Percentiles rank a stretch among this genome's conserved stretches.
Conservation (phyloP, 257 asterid species). For the Striga asiatica region DNA sequence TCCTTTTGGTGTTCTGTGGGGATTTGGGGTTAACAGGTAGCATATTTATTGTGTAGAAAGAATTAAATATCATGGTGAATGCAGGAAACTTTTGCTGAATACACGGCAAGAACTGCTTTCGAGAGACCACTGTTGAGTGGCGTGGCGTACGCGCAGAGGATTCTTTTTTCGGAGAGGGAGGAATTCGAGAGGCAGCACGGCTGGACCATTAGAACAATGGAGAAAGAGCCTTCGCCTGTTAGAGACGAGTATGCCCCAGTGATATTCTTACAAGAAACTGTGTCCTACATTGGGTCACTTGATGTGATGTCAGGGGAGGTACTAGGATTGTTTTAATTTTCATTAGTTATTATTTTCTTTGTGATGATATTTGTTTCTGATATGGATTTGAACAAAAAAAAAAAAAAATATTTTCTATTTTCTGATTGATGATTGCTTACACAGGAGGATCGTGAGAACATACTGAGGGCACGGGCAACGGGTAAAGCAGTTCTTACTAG, state of each 20-base stretch:
- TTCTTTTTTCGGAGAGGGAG: slow-evolving; percentile 51
- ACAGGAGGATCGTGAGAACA: slow-evolving; percentile 94
- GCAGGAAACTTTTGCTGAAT: slow-evolving; percentile 83
- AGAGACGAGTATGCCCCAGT: slow-evolving; percentile 90
- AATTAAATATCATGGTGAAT: slow-evolving; percentile 9
- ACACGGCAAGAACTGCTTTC: slow-evolving; percentile 79
- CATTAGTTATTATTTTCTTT: not conserved
- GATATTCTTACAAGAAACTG: slow-evolving; percentile 80
- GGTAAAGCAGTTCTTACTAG: slow-evolving; percentile 93
- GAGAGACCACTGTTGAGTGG: slow-evolving; percentile 94
- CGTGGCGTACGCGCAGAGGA: slow-evolving; percentile 85
- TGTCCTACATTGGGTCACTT: slow-evolving; percentile 69
- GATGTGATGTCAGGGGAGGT: slow-evolving; percentile 99
- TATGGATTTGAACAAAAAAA: no score
- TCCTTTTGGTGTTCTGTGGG: no score
- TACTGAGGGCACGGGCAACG: slow-evolving; percentile 71
- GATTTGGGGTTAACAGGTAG: no score
- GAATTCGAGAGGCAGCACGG: slow-evolving; percentile 72
- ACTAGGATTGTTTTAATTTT: not conserved
- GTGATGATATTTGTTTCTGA: no score
- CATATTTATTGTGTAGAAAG: not conserved
- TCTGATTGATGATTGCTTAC: slow-evolving; percentile 10
- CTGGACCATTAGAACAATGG: slow-evolving; percentile 82
- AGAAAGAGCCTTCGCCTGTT: slow-evolving; percentile 67
- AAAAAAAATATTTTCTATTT: not conserved